Base-by-base conservation (phyloP, 768 basidiomycete species). In the Suillus decipiens region DNA sequence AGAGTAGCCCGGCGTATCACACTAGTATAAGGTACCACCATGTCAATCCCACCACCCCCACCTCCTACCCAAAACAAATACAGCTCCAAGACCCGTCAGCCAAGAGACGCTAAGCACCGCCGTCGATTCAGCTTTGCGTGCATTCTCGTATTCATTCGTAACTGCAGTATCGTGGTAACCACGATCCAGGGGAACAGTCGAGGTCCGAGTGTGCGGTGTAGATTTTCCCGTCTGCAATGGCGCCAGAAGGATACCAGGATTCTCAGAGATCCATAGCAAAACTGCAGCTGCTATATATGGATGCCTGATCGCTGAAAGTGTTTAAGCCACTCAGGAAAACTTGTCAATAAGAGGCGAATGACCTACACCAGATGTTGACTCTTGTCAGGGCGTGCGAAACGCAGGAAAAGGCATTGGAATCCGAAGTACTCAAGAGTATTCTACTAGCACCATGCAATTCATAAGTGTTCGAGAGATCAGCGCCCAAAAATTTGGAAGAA, bases 21-120 rank as follows among this genome's bases (percentile, higher is more conserved):
- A 48, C n/a, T 45, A 11, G 10, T 45, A 45, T 22, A 28, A 7
- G 14, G 14, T 15, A 50, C 15, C 24, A 17, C 14, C 10, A 51
- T 51, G 31, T 37, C 19, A 54, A 39, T 61, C 28, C 61, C 57
- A 60, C 19, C 53, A 50, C 19, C 55, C 61, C 61, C 61, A 62
- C 11, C 9, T 24, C 19, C 41, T 59, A 15, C 57, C 57, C 55
- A 62, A 36, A 14, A 62, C 57, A 42, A 62, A 62, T n/a, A 45
- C 19, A 33, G 61, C 61, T 6, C 39, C 37, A n/a, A 45, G 14
- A 15, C 37, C 19, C 9, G 41, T 41, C 39, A 45, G 12, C 37
- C 37, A 59, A 15, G 54, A 57, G 19, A 62, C 59, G 15, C n/a
- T 22, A 17, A 56, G 55, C 2, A 24, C 36, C 15, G 8, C 14